phyloP scores from a whole-genome alignment of 169 alveolate species.

The Plasmodium fragile region DNA sequence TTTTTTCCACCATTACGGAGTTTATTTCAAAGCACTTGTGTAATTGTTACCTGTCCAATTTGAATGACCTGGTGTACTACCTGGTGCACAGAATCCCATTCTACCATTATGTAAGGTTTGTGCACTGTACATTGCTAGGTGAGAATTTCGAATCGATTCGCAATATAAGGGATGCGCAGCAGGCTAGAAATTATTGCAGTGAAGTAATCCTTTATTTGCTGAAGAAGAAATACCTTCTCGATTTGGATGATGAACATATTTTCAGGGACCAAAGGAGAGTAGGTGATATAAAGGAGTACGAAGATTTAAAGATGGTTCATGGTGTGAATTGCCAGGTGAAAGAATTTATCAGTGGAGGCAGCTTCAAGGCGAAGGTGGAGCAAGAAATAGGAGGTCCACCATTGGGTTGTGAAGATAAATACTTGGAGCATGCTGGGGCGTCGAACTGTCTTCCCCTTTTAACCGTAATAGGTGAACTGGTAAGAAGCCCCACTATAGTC shows the following conservation, averaged over 20 bases:
- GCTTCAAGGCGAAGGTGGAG: not conserved
- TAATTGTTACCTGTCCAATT: not conserved
- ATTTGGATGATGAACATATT: slow-evolving; percentile 35
- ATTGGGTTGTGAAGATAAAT: not conserved
- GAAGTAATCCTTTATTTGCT: slow-evolving; percentile 46
- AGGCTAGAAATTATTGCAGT: slow-evolving; percentile 42
- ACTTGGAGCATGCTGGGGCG: not conserved
- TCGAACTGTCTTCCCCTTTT: not conserved
- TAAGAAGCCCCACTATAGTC: not conserved
- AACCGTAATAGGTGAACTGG: slow-evolving; percentile 11
- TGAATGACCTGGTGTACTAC: slow-evolving; percentile 55
- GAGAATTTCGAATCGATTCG: slow-evolving; percentile 7
- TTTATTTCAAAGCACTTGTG: slow-evolving; percentile 24
- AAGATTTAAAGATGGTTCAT: slow-evolving; percentile 10
- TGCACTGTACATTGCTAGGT: not conserved
- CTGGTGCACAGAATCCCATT: slow-evolving; percentile 32
- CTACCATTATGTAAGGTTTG: slow-evolving; percentile 35
- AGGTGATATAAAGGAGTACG: not conserved
- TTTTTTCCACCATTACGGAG: slow-evolving; percentile 4
- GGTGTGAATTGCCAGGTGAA: slow-evolving; percentile 1
- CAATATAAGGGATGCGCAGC: slow-evolving; percentile 10
- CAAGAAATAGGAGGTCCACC: not conserved
- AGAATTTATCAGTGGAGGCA: not conserved
- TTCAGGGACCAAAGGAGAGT: slow-evolving; percentile 51
- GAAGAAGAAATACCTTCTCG: slow-evolving; percentile 52